These are phyloP conservation scores for Cyclotella sp. DNA, from an alignment of 108 stramenopile genomes.

Conservation along the genomic window DNA sequence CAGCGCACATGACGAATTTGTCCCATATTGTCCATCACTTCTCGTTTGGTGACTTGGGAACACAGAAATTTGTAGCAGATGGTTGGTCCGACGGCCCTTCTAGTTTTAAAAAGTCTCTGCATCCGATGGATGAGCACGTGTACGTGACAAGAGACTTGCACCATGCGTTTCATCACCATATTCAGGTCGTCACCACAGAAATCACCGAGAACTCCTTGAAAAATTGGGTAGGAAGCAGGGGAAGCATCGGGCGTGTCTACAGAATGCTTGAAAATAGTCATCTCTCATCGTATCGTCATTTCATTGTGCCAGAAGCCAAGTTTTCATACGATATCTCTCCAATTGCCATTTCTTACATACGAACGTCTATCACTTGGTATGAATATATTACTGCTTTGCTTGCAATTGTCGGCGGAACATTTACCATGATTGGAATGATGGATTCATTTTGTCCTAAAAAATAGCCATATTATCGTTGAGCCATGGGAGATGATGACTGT, in stretches of 20 bases:
- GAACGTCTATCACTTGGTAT: constrained; percentile 76
- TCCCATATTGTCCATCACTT: constrained; percentile 90
- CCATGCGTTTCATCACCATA: constrained; percentile 94
- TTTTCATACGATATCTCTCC: constrained; percentile 88
- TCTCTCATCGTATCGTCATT: constrained; percentile 67
- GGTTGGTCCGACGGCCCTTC: constrained; percentile 32
- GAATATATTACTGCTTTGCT: constrained; percentile 93
- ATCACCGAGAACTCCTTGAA: constrained; percentile 41
- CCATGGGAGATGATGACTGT: not conserved
- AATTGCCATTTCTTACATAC: constrained; percentile 80
- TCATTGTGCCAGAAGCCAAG: constrained; percentile 81
- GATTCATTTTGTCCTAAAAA: constrained; percentile 42
- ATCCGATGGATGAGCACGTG: constrained; percentile 83
- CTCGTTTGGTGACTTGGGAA: constrained; percentile 74
- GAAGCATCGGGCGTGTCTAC: constrained; percentile 40
- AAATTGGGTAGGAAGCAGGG: constrained; percentile 20
- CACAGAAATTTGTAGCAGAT: constrained; percentile 22
- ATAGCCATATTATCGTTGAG: not conserved
- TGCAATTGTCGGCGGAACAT: constrained; percentile 96
- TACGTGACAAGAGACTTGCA: constrained; percentile 81
- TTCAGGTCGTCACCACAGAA: constrained; percentile 89
- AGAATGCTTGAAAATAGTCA: constrained; percentile 78
- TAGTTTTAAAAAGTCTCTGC: constrained; percentile 54
- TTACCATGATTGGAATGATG: constrained; percentile 93
- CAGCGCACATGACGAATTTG: constrained; percentile 87